These are phyloP conservation scores for Eucalyptus polybractea DNA, from an alignment of 345 rosid genomes.

Conservation along the genomic window DNA sequence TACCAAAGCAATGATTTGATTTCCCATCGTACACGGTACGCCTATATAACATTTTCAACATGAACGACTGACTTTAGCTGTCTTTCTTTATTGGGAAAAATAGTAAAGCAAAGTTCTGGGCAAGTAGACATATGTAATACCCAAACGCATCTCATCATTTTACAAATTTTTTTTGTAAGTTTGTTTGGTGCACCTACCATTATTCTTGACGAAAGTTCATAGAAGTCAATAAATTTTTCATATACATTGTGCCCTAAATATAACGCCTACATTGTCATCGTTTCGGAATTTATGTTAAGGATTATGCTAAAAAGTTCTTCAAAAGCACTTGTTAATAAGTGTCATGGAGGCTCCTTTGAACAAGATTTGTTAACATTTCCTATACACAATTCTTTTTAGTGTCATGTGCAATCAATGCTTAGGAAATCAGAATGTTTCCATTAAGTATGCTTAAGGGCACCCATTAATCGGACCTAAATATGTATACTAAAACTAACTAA, in stretches of 20 bases:
- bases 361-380: not conserved
- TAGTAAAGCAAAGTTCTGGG: not conserved
- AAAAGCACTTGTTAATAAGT: not conserved
- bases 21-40: no score
- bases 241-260: not conserved
- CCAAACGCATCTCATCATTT: not conserved
- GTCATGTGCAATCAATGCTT: not conserved
- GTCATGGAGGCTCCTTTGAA: not conserved
- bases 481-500: not conserved
- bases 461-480: not conserved
- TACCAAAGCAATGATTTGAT: no score
- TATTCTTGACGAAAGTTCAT: not conserved
- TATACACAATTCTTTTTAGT: not conserved
- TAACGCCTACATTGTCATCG: not conserved
- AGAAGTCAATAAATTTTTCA: not conserved
- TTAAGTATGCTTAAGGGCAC: not conserved
- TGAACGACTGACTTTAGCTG: not conserved
- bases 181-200: no score
- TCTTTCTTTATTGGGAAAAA: not conserved
- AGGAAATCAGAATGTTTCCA: not conserved
- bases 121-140: not conserved
- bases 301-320: not conserved
- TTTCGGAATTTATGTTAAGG: not conserved
- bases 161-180: fast-evolving
- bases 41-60: no score